Percentiles rank a stretch among this genome's conserved stretches.
Conservation (phyloP, 2,329 filamentous ascomycete species). For the Sporothrix pseudoabietina region DNA sequence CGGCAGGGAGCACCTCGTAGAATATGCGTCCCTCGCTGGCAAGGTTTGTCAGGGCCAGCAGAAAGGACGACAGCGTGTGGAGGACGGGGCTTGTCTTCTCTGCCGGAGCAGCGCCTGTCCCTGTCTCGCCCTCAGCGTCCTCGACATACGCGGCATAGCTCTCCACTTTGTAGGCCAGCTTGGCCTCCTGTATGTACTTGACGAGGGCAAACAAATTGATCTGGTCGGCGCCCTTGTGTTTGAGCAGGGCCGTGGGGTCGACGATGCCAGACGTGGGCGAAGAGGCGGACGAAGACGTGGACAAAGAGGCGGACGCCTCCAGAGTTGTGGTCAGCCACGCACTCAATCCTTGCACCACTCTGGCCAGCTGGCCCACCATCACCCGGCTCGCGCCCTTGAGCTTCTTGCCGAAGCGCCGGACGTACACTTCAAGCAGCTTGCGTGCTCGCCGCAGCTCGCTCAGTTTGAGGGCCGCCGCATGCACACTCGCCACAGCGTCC, state of each 20-base stretch:
- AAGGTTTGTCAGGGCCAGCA: conserved; percentile 83
- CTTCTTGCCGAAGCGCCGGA: conserved; percentile 83
- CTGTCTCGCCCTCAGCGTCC: conserved; percentile 38
- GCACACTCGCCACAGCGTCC: conserved; percentile 86
- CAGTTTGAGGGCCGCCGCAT: conserved; percentile 76
- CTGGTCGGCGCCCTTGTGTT: conserved; percentile 86
- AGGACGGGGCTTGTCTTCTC: conserved; percentile 50
- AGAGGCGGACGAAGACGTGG: no score
- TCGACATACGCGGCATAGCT: conserved; percentile 72
- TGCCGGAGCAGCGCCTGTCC: neutral
- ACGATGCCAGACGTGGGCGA: conserved; percentile 56
- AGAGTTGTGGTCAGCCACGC: conserved; percentile 64
- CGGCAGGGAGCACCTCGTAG: conserved; percentile 52
- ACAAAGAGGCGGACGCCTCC: conserved; percentile 33
- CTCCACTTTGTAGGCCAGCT: conserved; percentile 91
- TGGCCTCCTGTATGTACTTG: conserved; percentile 86
- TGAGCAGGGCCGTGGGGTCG: conserved; percentile 70
- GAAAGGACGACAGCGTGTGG: conserved; percentile 62
- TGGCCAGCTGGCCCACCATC: conserved; percentile 84
- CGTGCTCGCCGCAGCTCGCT: conserved; percentile 72
- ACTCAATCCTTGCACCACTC: conserved; percentile 77
- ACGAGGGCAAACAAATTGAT: conserved; percentile 91
- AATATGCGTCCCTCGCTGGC: conserved; percentile 70
- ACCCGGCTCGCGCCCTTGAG: conserved; percentile 89
- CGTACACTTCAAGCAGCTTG: conserved; percentile 76